Conservation (phyloP, 768 basidiomycete species). For the Lactifluus rugatus region DNA sequence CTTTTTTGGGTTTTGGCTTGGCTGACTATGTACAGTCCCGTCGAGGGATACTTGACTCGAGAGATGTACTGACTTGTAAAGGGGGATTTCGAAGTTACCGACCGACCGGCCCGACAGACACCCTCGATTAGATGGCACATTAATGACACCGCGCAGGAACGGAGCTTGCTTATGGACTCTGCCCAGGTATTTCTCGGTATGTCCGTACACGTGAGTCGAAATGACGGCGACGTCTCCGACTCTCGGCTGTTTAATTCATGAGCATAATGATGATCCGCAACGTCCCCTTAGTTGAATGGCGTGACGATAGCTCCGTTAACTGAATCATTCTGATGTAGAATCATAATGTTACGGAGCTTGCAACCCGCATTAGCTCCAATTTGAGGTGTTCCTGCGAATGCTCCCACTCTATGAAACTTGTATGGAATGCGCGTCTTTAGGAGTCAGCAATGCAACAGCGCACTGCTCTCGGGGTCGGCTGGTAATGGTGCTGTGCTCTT, state of each 20-base stretch:
- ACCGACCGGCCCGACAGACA: background rate
- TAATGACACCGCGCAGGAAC: background rate
- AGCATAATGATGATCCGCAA: background rate
- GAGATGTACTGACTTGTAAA: background rate
- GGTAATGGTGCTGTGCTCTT: background rate
- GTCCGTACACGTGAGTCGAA: background rate
- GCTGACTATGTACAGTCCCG: background rate
- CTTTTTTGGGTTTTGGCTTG: background rate
- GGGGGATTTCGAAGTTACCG: background rate
- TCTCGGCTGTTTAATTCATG: background rate
- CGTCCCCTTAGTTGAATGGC: background rate
- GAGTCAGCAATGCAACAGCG: background rate
- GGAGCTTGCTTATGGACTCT: background rate
- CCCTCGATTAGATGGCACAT: background rate
- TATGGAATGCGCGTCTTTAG: background rate
- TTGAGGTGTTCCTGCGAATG: background rate
- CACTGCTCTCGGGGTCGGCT: background rate
- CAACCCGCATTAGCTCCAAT: too few species aligned
- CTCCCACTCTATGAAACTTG: background rate
- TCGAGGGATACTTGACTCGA: background rate
- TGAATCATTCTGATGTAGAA: background rate
- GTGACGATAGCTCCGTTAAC: background rate
- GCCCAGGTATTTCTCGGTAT: background rate
- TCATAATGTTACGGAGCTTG: slow-evolving; percentile 9
- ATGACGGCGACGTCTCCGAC: background rate